Evolutionary conservation across 2,329 filamentous ascomycete genomes (phyloP).

Genomic region (Trichoderma hamatum): DNA sequence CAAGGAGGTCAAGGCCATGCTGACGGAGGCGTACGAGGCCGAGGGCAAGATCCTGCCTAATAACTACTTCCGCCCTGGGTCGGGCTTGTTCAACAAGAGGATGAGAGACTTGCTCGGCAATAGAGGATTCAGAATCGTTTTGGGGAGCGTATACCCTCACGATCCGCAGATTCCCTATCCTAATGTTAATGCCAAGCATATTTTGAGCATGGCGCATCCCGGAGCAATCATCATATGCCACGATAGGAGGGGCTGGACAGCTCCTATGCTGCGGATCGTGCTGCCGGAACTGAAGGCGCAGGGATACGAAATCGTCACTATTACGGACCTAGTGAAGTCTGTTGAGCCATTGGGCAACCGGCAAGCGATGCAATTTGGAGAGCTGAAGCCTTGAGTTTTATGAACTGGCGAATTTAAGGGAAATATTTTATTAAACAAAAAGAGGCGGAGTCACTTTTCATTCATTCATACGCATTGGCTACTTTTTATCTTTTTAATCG

Average conservation of each 20-base stretch:
- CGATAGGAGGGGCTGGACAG: constrained; percentile 81
- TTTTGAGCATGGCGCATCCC: constrained; percentile 76
- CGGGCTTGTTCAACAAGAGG: constrained; percentile 74
- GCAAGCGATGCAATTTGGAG: constrained; percentile 18
- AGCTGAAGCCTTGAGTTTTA: neutral
- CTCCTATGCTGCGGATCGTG: constrained; percentile 73
- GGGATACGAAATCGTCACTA: constrained; percentile 72
- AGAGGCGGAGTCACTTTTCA: neutral
- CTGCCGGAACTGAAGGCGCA: constrained; percentile 69
- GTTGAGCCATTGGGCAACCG: constrained; percentile 37
- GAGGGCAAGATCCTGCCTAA: constrained; percentile 50
- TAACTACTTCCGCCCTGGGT: constrained; percentile 80
- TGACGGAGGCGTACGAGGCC: constrained; percentile 60
- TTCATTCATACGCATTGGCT: neutral
- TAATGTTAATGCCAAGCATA: constrained; percentile 73
- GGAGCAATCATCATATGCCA: constrained; percentile 86
- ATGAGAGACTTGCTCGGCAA: constrained; percentile 65
- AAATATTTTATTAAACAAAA: neutral
- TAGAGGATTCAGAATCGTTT: constrained; percentile 71
- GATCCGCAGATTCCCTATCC: constrained; percentile 80
- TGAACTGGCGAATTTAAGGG: neutral
- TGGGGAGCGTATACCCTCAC: constrained; percentile 86
- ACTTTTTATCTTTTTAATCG: neutral
- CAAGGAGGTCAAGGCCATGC: constrained; percentile 61
- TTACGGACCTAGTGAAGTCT: constrained; percentile 65